Base-by-base conservation (phyloP, 1,284 basidiomycete species). In the Naganishia cerealis region DNA sequence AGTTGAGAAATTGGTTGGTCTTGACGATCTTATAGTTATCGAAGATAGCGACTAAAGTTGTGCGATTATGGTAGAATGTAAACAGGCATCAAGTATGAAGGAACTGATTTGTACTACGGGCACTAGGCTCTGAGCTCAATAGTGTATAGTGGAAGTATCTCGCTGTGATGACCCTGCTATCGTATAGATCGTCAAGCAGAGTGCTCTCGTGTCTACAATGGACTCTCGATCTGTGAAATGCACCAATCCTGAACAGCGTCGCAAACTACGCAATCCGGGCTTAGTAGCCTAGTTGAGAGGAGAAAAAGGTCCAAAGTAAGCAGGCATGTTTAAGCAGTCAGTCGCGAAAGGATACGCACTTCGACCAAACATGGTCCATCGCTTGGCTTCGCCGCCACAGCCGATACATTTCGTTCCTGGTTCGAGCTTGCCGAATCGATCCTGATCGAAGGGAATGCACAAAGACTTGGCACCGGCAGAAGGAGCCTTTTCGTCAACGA, bases 391-490 rank as follows among this genome's bases (percentile, higher is more conserved):
- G 74, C 86, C 84, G 55, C 87, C 89, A 79, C 94, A 96, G 29
- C 85, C 90, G 69, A 90, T 85, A 80, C 93, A 96, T 78, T 90
- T 92, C 81, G 90, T 86, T 74, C 94, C 91, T 39, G 80, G 76
- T 26, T 78, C 77, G 76, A 80, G 80, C 48, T 86, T 82, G 16
- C 87, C 84, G 86, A 88, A 96, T 57, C 85, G 85, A 6, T 83
- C 85, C 82, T 99, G 95, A 77, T 98, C 92, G 78, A 95, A 95
- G 18, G 96, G 95, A 83, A 99, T 98, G 75, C 90, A 92, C 13
- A 99, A 87, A 7, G 92, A 94, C 82, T 99, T 99, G 71, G 96
- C 96, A 63, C 95, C 95, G 40, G 95, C 94, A n/a, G 92, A 95
- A 0, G 95, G 96, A 24, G 94, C 94, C 42, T 92, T 89, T 78